phyloP scores from a whole-genome alignment of 805 yeast species.

The Peterozyma toletana region DNA sequence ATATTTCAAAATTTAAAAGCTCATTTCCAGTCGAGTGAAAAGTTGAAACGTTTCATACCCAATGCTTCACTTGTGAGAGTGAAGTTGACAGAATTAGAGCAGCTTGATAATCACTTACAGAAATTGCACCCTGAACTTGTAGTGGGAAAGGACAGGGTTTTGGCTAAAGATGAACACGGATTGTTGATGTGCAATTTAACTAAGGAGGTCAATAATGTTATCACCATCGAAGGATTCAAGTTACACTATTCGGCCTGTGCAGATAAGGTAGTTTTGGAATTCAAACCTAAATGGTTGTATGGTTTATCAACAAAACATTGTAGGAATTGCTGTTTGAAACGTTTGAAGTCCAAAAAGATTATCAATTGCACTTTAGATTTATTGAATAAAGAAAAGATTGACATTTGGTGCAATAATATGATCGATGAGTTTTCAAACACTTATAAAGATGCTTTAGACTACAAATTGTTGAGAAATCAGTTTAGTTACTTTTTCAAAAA shows the following conservation, averaged over 20 bases:
- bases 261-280: slow-evolving; percentile 24
- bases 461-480: no score
- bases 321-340: slow-evolving; percentile 37
- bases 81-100: background rate
- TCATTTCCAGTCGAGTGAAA: background rate
- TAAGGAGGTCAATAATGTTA: slow-evolving; percentile 8
- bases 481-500: background rate
- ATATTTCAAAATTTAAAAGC: background rate
- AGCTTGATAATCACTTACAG: background rate
- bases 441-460: no score
- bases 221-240: background rate
- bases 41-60: background rate
- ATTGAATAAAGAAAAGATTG: slow-evolving; percentile 21
- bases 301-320: slow-evolving; percentile 28
- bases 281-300: slow-evolving; percentile 49
- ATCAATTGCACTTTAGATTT: slow-evolving; percentile 35
- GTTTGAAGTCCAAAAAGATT: slow-evolving; percentile 19
- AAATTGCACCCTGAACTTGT: background rate
- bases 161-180: background rate
- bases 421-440: slow-evolving; percentile 14
- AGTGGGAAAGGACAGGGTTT: background rate
- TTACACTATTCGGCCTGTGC: background rate
- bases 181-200: slow-evolving; percentile 3
- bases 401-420: slow-evolving; percentile 27
- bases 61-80: background rate